A percentile compares a stretch with the other conserved stretches of the same genome.
phyloP scores from a whole-genome alignment of 371 early-diverging fungal genomes.

The Synchytrium microbalum region DNA sequence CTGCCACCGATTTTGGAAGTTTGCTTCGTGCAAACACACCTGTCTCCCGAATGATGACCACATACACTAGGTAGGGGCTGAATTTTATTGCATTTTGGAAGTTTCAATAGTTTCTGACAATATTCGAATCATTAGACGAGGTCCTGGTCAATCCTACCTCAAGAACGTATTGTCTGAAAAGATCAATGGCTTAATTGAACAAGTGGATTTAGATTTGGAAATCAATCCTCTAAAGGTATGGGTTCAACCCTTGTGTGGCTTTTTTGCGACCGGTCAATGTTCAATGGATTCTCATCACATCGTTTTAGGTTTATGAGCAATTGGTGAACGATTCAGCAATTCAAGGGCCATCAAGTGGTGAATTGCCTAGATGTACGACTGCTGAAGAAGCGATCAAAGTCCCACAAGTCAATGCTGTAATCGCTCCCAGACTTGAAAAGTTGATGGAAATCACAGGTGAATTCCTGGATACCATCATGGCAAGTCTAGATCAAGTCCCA shows the following conservation, averaged over 20 bases:
- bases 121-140: constrained; percentile 48
- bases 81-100: background rate
- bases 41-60: constrained; percentile 92
- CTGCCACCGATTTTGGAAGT: constrained; percentile 75
- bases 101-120: background rate
- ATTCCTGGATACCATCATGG: constrained; percentile 76
- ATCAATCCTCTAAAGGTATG: constrained; percentile 73
- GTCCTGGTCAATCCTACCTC: constrained; percentile 87
- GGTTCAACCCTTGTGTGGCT: background rate
- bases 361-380: constrained; percentile 63
- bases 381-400: constrained; percentile 70
- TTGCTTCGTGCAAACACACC: constrained; percentile 91
- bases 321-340: constrained; percentile 63
- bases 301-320: constrained; percentile 60
- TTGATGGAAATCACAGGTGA: constrained; percentile 76
- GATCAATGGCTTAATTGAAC: constrained; percentile 68
- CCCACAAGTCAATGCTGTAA: constrained; percentile 70
- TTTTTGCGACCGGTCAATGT: background rate
- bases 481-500: constrained; percentile 72
- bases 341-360: constrained; percentile 43
- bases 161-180: constrained; percentile 77
- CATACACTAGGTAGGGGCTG: constrained; percentile 56
- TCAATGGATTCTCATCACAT: constrained; percentile 12
- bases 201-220: constrained; percentile 71
- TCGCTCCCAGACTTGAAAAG: constrained; percentile 72